phyloP scores from a whole-genome alignment of 2,329 filamentous ascomycete genomes.

The Pyrenochaeta sp. region DNA sequence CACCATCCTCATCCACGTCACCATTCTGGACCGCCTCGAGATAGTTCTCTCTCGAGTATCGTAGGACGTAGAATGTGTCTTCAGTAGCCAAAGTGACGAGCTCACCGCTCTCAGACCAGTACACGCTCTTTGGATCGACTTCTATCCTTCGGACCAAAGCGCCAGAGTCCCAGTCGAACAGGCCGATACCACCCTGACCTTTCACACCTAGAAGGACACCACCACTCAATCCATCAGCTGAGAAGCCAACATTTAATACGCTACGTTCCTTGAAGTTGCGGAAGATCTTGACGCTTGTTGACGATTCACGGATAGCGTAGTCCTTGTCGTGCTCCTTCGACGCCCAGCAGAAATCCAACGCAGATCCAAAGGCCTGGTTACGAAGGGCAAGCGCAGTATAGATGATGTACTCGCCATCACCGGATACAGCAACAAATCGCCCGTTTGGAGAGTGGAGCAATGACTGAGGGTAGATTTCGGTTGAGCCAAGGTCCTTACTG shows the following conservation, averaged over 20 bases:
- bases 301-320: conserved; percentile 94
- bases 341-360: conserved; percentile 95
- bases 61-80: conserved; percentile 91
- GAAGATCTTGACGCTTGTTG: conserved; percentile 95
- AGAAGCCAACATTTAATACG: conserved; percentile 92
- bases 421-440: conserved; percentile 87
- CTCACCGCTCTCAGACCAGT: conserved; percentile 98
- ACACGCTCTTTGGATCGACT: conserved; percentile 75
- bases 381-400: conserved; percentile 96
- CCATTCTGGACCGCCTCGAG: conserved; percentile 82
- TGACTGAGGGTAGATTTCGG: conserved; percentile 95
- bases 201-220: conserved; percentile 93
- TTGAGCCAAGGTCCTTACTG: conserved; percentile 93
- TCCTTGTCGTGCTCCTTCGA: conserved; percentile 98
- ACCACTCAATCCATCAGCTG: conserved; percentile 88
- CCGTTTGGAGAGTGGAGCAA: conserved; percentile 96
- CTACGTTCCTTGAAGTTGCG: conserved; percentile 98
- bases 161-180: conserved; percentile 96
- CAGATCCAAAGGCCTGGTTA: conserved; percentile 96
- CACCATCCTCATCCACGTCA: conserved; percentile 86
- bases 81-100: conserved; percentile 92
- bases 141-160: conserved; percentile 92
- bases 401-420: conserved; percentile 98
- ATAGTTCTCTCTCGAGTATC: conserved; percentile 90
- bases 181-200: conserved; percentile 91